A percentile compares a stretch with the other conserved stretches of the same genome.
These are phyloP conservation scores for Tetrapisispora arboricola DNA, from an alignment of 805 yeast species.

Conservation along the genomic window DNA sequence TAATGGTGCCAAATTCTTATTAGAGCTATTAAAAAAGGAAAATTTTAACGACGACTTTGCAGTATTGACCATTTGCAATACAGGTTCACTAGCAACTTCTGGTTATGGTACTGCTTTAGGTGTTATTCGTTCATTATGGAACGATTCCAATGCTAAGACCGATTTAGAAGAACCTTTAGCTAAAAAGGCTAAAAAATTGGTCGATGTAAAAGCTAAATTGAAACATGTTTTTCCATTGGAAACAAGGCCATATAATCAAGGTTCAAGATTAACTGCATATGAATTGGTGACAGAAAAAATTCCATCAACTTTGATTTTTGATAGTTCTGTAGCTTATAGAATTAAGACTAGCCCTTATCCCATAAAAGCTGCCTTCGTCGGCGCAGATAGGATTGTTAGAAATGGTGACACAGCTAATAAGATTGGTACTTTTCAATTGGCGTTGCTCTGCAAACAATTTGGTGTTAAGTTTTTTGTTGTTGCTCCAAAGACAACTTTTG, in stretches of 20 bases:
- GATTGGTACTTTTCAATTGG: conserved; percentile 87
- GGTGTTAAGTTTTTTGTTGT: conserved; percentile 83
- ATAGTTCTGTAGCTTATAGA: conserved; percentile 80
- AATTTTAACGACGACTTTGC: conserved; percentile 57
- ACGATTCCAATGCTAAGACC: conserved; percentile 26
- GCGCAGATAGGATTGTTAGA: conserved; percentile 87
- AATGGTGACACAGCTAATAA: conserved; percentile 97
- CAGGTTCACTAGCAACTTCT: conserved; percentile 94
- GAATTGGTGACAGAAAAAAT: conserved; percentile 78
- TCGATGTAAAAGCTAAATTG: conserved; percentile 36
- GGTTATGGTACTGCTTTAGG: conserved; percentile 98
- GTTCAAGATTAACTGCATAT: conserved; percentile 85
- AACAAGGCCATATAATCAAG: conserved; percentile 95
- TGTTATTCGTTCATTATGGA: conserved; percentile 65
- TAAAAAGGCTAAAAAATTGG: conserved; percentile 18
- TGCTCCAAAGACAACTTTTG: conserved; percentile 91
- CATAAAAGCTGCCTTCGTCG: conserved; percentile 81
- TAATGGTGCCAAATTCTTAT: conserved; percentile 67
- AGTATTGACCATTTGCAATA: conserved; percentile 86
- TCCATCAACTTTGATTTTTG: conserved; percentile 83
- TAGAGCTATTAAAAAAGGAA: conserved; percentile 35
- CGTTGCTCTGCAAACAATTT: conserved; percentile 55
- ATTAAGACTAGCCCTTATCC: conserved; percentile 44
- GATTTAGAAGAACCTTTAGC: background rate
- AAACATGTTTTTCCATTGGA: conserved; percentile 78